Evolutionary conservation across 495 filamentous ascomycete genomes (phyloP).

Genomic region (Tuber aestivum): DNA sequence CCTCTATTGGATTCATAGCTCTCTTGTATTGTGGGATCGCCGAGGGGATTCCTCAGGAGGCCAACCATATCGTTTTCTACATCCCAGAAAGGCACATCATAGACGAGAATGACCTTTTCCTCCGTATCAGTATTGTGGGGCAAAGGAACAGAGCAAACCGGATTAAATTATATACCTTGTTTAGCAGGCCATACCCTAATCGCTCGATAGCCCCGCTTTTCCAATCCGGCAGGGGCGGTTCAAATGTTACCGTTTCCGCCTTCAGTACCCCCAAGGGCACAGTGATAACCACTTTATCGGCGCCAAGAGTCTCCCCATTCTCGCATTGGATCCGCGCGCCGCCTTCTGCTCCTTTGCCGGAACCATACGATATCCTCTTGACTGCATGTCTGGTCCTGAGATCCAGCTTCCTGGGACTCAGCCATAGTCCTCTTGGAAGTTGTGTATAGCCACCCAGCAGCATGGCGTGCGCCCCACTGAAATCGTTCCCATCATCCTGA

Average conservation of each 20-base stretch:
- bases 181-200: constrained; percentile 89
- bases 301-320: constrained; percentile 67
- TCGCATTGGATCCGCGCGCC: constrained; percentile 64
- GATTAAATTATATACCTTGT: constrained; percentile 54
- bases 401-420: constrained; percentile 70
- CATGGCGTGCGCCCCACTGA: constrained; percentile 87
- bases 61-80: constrained; percentile 89
- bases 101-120: constrained; percentile 67
- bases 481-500: constrained; percentile 94
- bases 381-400: constrained; percentile 67
- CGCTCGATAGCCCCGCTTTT: constrained; percentile 75
- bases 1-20: constrained; percentile 63
- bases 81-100: constrained; percentile 88
- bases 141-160: not conserved
- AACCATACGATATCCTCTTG: constrained; percentile 60
- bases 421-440: constrained; percentile 73
- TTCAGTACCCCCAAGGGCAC: constrained; percentile 88
- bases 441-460: constrained; percentile 89
- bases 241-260: constrained; percentile 63
- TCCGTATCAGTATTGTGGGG: constrained; percentile 32
- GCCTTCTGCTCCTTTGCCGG: constrained; percentile 38
- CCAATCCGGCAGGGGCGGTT: constrained; percentile 77
- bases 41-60: constrained; percentile 66
- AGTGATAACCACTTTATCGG: constrained; percentile 82
- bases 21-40: constrained; percentile 53